These are phyloP conservation scores for Mucor piriformis DNA, from an alignment of 371 early-diverging fungal species.

Conservation along the genomic window DNA sequence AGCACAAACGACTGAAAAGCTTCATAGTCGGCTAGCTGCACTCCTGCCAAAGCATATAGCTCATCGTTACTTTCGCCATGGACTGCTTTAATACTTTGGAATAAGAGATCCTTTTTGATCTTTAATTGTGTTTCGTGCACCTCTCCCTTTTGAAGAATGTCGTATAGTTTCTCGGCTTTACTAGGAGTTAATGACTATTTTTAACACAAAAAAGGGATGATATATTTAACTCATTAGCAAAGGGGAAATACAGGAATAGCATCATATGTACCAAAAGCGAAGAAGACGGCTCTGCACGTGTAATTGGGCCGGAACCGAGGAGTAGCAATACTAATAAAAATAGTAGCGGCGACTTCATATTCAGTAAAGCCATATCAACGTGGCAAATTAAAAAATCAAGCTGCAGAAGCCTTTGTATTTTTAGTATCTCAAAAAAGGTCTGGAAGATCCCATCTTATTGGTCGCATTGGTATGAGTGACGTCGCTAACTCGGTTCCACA, in stretches of 20 bases:
- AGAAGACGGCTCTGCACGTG: constrained; percentile 18
- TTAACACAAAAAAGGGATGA: not conserved
- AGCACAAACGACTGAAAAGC: constrained; percentile 46
- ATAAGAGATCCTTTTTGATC: constrained; percentile 28
- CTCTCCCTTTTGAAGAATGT: constrained; percentile 35
- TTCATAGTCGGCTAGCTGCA: constrained; percentile 42
- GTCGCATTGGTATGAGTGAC: constrained; percentile 2
- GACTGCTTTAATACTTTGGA: constrained; percentile 30
- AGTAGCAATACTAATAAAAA: constrained; percentile 1
- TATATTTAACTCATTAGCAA: not conserved
- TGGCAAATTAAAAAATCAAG: constrained; percentile 15
- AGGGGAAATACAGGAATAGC: not conserved
- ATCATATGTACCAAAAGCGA: constrained; percentile 10
- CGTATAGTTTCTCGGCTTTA: constrained; percentile 26
- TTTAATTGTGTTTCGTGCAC: constrained; percentile 28
- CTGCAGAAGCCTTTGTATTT: no score
- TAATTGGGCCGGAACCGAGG: constrained; percentile 7
- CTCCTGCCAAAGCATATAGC: constrained; percentile 37
- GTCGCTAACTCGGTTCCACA: not conserved
- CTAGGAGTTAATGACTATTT: constrained; percentile 17
- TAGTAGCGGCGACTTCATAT: not conserved
- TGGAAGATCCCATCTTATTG: no score
- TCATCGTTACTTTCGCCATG: constrained; percentile 27
- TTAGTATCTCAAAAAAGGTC: not conserved
- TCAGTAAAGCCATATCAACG: constrained; percentile 3